A percentile compares a stretch with the other conserved stretches of the same genome.
These are phyloP conservation scores for Penicillium sp. DNA, from an alignment of 2,329 filamentous ascomycete genomes.

Conservation along the genomic window DNA sequence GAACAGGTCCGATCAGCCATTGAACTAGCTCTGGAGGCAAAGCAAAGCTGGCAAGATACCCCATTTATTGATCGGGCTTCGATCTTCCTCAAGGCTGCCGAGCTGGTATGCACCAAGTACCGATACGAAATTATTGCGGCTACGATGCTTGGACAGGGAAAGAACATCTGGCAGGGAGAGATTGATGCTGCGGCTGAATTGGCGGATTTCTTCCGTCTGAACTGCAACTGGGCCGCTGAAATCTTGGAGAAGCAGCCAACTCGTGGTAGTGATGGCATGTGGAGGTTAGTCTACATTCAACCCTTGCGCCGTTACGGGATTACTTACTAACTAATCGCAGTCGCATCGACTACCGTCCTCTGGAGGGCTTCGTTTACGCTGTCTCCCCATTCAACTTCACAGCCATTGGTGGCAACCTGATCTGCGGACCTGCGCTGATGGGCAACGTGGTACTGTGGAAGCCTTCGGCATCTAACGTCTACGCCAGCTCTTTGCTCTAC, in stretches of 20 bases:
- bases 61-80: constrained; percentile 87
- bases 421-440: constrained; percentile 77
- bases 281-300: constrained; percentile 60
- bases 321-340: constrained; percentile 28
- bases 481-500: constrained; percentile 83
- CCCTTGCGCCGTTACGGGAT: background rate
- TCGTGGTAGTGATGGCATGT: constrained; percentile 77
- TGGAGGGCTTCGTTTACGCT: constrained; percentile 93
- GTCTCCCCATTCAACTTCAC: constrained; percentile 97
- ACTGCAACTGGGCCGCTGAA: constrained; percentile 74
- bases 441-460: constrained; percentile 98
- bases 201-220: constrained; percentile 73
- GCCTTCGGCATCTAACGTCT: constrained; percentile 80
- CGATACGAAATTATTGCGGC: constrained; percentile 92
- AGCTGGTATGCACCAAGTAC: constrained; percentile 84
- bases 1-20: constrained; percentile 75
- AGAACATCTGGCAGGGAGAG: constrained; percentile 96
- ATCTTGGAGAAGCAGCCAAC: constrained; percentile 79
- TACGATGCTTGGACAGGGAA: constrained; percentile 92
- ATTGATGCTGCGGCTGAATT: constrained; percentile 90
- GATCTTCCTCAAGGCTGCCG: constrained; percentile 89
- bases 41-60: constrained; percentile 75
- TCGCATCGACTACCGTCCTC: constrained; percentile 78
- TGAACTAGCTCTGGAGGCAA: constrained; percentile 74
- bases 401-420: constrained; percentile 83